Evolutionary conservation across 2,329 filamentous ascomycete genomes (phyloP).

Genomic region (Epichloe uncinata): DNA sequence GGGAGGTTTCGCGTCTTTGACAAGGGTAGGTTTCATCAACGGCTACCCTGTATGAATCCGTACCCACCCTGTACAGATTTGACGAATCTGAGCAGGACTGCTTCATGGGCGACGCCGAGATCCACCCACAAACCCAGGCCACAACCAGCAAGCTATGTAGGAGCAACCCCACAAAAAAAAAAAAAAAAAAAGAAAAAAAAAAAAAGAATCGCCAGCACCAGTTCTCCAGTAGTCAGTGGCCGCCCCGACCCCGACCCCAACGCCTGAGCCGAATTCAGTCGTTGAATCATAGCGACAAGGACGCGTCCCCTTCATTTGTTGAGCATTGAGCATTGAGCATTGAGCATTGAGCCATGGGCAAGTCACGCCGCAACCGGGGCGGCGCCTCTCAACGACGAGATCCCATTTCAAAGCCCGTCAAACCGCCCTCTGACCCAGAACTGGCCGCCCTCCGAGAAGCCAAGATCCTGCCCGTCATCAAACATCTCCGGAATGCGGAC

Average conservation of each 20-base stretch:
- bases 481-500: slow-evolving; percentile 45
- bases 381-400: slow-evolving; percentile 36
- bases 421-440: slow-evolving; percentile 49
- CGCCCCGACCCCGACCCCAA: neutral
- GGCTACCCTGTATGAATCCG: no score
- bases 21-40: no score
- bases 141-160: no score
- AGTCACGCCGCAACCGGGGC: slow-evolving; percentile 41
- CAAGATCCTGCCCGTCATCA: slow-evolving; percentile 50
- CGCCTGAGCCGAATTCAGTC: neutral
- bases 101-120: no score
- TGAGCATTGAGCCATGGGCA: slow-evolving; percentile 34
- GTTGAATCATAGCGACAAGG: no score
- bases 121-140: no score
- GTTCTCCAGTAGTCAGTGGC: neutral
- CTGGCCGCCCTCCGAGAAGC: slow-evolving; percentile 48
- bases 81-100: no score
- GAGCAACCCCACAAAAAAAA: neutral
- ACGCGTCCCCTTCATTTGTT: no score
- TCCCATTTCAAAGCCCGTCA: slow-evolving; percentile 43
- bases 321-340: no score
- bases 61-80: no score
- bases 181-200: neutral
- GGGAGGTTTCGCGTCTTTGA: no score
- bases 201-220: neutral